Base-by-base conservation (phyloP, 2,329 filamentous ascomycete genomes). In the Fusarium ambrosium region DNA sequence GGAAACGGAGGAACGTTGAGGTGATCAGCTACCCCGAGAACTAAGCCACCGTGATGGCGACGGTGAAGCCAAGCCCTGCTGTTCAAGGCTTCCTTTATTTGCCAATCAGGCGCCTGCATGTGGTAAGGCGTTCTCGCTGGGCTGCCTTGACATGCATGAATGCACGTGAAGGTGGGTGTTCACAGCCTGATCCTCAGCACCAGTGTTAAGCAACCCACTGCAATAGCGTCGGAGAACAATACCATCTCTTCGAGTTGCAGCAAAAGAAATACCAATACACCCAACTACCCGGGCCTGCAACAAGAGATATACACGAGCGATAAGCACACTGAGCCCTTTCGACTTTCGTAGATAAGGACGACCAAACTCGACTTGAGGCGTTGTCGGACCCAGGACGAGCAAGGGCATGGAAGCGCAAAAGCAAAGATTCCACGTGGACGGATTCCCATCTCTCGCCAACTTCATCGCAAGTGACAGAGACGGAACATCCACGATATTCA, bases 401-500 rank as follows among this genome's bases (percentile, higher is more conserved):
- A 14, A 9, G 8, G 41, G 1, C 20, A 62, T 48, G 39, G 29
- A 2, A 29, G n/a, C 4, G 4, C 1, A 32, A 18, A 48, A 14
- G 34, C 29, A 45, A 7, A 7, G 10, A 7, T 53, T 51, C 13
- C 65, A 68, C 5, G 27, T 71, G 2, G 69, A 71, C 9, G 69
- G 69, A 3, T 69, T 65, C 22, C 69, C 66, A 20, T 68, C 64
- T 32, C 66, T 69, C 0, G 61, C 69, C 1, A 29, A 61, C 16
- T 71, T 71, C 8, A 71, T 71, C 2, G 56, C 66, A 11, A 71
- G 69, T 10, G 69, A 71, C 7, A 71, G 66, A 34, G 69, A 71
- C n/a, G 66, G 66, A 4, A 65, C 69, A 11, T 59, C 56, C 0
- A 29, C 69, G 0, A 69, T 71, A 22, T 71, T 69, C 3, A 71